These are phyloP conservation scores for Emmonsiellopsis sp. DNA, from an alignment of 2,329 filamentous ascomycete genomes.

Conservation along the genomic window DNA sequence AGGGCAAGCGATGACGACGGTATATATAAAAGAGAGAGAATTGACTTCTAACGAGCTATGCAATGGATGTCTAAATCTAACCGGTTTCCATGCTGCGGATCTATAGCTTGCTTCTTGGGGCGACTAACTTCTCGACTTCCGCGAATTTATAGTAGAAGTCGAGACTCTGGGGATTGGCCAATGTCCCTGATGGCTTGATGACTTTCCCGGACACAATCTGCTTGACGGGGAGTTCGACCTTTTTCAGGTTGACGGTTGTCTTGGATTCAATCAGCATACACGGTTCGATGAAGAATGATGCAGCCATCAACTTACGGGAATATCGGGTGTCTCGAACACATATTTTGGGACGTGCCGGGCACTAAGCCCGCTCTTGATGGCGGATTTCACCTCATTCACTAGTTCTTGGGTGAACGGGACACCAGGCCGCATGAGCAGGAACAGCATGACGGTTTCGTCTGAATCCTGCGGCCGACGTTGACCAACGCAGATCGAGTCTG, in stretches of 20 bases:
- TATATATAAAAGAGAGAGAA: not conserved
- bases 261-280: slow-evolving; percentile 24
- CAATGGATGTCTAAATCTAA: not conserved
- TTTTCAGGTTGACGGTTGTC: slow-evolving; percentile 77
- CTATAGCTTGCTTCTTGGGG: slow-evolving; percentile 23
- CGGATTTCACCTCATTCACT: slow-evolving; percentile 51
- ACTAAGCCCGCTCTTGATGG: slow-evolving; percentile 58
- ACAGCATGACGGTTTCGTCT: slow-evolving; percentile 53
- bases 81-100: not conserved
- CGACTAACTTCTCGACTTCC: slow-evolving; percentile 53
- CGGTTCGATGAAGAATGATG: not conserved
- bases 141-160: slow-evolving; percentile 74
- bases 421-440: slow-evolving; percentile 53
- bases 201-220: slow-evolving; percentile 69
- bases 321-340: slow-evolving; percentile 71
- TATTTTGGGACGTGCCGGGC: slow-evolving; percentile 69
- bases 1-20: slow-evolving; percentile 33
- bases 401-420: slow-evolving; percentile 46
- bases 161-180: slow-evolving; percentile 66
- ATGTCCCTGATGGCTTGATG: slow-evolving; percentile 66
- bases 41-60: slow-evolving; percentile 1
- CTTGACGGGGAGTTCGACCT: slow-evolving; percentile 77
- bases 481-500: slow-evolving; percentile 71
- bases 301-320: slow-evolving; percentile 52
- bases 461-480: slow-evolving; percentile 55